Evolutionary conservation across 2,329 filamentous ascomycete genomes (phyloP), one percentile per base, ranked within the genome.

Genomic region (Alternaria panax): DNA sequence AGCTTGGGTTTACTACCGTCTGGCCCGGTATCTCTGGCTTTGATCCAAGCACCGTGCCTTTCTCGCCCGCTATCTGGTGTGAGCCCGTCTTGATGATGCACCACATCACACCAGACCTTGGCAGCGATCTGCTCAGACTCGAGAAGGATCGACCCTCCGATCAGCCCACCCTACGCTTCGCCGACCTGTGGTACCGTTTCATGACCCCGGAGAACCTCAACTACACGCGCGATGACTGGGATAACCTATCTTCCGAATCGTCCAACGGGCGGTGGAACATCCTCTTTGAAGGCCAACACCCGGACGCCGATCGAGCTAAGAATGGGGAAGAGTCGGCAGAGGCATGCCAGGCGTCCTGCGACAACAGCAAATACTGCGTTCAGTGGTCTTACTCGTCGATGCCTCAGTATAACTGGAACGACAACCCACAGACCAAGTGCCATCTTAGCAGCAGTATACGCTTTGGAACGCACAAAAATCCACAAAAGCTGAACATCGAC

Each of bases 11-110:
- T 28, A 75, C 77, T 7, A 82, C 77, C 63, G 78, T 82, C 1
- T 85, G 81, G 79, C 84, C 84, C 1, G 64, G 58, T 24, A 69
- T 75, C 2, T 68, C 71, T 7, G 69, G 71, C 28, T 68, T 75
- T 46, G 69, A 73, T 32, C 73, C 73, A 4, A 65, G 69, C 51
- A 73, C 70, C 4, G 67, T 74, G 9, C 70, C 75, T 5, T 85
- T 80, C 64, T 79, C 82, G 28, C 80, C 80, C 5, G 78, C 81
- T 3, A 77, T 81, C 2, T 84, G 84, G 65, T 75, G 73, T 40
- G 68, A 73, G 42, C 63, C 64, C 2, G 67, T 75, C 45, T 27
- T 72, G 2, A 63, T 72, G 38, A 66, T 72, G 67, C 84, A 86
- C 57, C 83, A 84, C 63, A 73, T 86, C 5, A 72, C 77, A 0